These are phyloP conservation scores for Tephrocybe rancida DNA, from an alignment of 768 basidiomycete genomes.

Conservation along the genomic window DNA sequence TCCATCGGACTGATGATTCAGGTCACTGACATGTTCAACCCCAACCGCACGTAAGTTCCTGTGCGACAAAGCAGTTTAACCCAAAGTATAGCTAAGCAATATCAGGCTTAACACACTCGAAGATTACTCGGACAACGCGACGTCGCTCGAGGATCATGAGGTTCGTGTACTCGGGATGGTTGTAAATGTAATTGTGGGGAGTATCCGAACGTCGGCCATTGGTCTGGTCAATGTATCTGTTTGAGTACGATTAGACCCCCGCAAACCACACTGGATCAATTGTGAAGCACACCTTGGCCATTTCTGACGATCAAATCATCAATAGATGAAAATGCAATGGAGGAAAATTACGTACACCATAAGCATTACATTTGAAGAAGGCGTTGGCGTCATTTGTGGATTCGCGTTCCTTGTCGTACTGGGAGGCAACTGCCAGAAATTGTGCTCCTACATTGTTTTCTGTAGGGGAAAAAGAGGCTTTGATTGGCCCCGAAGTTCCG, in stretches of 20 bases:
- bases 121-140: slow-evolving; percentile 48
- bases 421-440: slow-evolving; percentile 45
- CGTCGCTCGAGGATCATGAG: slow-evolving; percentile 40
- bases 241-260: neutral
- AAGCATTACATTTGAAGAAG: slow-evolving; percentile 44
- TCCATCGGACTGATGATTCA: slow-evolving; percentile 25
- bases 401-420: slow-evolving; percentile 50
- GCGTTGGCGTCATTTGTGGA: slow-evolving; percentile 49
- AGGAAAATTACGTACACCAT: slow-evolving; percentile 42
- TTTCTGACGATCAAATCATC: slow-evolving; percentile 32
- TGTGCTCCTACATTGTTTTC: slow-evolving; percentile 44
- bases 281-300: slow-evolving; percentile 54
- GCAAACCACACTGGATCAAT: neutral
- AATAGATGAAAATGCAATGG: neutral
- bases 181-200: slow-evolving; percentile 55
- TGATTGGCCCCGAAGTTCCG: slow-evolving; percentile 52
- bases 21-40: slow-evolving; percentile 51
- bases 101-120: slow-evolving; percentile 38
- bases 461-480: slow-evolving; percentile 48
- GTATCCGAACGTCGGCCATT: slow-evolving; percentile 61
- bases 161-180: slow-evolving; percentile 43
- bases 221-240: slow-evolving; percentile 53
- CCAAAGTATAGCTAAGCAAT: neutral
- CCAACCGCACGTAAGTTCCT: slow-evolving; percentile 48
- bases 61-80: neutral